A percentile compares a stretch with the other conserved stretches of the same genome.
Conservation (phyloP, 1,284 basidiomycete genomes). For the Microbotryum saponariae region DNA sequence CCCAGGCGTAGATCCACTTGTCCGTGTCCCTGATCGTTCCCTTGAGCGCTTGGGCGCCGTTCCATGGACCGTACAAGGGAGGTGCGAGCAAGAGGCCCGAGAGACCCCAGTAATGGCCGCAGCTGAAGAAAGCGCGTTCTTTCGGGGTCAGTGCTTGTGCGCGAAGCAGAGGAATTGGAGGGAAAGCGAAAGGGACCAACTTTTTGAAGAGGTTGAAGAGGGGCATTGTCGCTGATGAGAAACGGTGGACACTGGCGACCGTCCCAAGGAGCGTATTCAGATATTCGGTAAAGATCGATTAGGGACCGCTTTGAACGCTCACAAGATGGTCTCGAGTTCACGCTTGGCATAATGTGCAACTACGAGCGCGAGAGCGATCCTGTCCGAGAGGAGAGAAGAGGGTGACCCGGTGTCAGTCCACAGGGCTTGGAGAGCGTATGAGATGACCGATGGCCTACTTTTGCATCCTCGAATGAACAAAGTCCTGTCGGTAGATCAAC, state of each 20-base stretch:
- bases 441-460: slow-evolving; percentile 47
- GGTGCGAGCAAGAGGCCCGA: slow-evolving; percentile 70
- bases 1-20: slow-evolving; percentile 59
- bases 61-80: slow-evolving; percentile 64
- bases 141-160: not conserved
- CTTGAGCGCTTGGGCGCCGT: slow-evolving; percentile 56
- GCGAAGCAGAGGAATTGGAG: not conserved
- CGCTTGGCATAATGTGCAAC: slow-evolving; percentile 86
- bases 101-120: slow-evolving; percentile 77
- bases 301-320: slow-evolving; percentile 32
- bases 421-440: not conserved
- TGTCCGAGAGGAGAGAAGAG: slow-evolving; percentile 39
- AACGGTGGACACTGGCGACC: slow-evolving; percentile 66
- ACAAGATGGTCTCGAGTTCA: slow-evolving; percentile 88
- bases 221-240: slow-evolving; percentile 93
- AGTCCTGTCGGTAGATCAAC: slow-evolving; percentile 58
- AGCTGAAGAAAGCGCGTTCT: slow-evolving; percentile 48
- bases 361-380: slow-evolving; percentile 68
- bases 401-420: not conserved
- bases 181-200: slow-evolving; percentile 45
- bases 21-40: slow-evolving; percentile 63
- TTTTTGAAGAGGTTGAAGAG: slow-evolving; percentile 81
- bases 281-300: too few relatives aligned
- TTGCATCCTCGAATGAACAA: slow-evolving; percentile 69
- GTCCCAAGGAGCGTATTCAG: too few relatives aligned